Percentiles rank a stretch among this genome's conserved stretches.
Evolutionary conservation across 495 filamentous ascomycete species (phyloP).

Genomic region (Aspergillus panamensis): DNA sequence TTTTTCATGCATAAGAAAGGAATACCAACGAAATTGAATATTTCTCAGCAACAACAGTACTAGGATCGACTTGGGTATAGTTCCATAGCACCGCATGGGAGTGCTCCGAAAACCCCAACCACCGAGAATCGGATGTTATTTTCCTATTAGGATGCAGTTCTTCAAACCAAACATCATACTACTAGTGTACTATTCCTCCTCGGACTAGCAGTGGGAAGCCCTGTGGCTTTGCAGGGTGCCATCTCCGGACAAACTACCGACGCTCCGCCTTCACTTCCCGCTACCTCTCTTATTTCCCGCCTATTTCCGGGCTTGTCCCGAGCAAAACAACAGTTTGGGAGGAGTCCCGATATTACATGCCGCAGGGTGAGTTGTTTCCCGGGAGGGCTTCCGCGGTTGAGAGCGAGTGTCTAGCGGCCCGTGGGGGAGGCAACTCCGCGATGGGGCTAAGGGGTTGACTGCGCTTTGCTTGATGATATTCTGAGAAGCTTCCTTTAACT

Average conservation of each 20-base stretch:
- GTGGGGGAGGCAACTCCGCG: background rate
- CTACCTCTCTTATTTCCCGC: constrained; percentile 2
- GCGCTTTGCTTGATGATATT: background rate
- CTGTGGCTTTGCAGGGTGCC: background rate
- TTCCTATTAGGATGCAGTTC: background rate
- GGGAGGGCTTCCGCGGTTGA: constrained; percentile 7
- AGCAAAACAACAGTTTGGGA: background rate
- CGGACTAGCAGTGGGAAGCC: background rate
- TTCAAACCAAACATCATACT: background rate
- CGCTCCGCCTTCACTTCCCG: constrained; percentile 13
- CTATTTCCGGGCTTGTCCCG: constrained; percentile 14
- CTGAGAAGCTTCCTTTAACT: background rate
- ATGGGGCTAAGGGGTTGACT: background rate
- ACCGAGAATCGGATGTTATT: constrained; percentile 8
- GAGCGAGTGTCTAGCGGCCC: background rate
- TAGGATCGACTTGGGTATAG: constrained; percentile 1
- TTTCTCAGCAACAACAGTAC: background rate
- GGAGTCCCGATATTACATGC: constrained; percentile 3
- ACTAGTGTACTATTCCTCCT: background rate
- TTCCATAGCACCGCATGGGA: background rate
- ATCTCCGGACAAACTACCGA: constrained; percentile 11
- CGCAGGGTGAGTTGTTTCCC: background rate
- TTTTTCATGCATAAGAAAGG: background rate
- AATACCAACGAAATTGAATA: background rate
- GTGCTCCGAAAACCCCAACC: constrained; percentile 1